phyloP scores from a whole-genome alignment of 2,329 filamentous ascomycete species.

The Pseudogymnoascus pannorum region DNA sequence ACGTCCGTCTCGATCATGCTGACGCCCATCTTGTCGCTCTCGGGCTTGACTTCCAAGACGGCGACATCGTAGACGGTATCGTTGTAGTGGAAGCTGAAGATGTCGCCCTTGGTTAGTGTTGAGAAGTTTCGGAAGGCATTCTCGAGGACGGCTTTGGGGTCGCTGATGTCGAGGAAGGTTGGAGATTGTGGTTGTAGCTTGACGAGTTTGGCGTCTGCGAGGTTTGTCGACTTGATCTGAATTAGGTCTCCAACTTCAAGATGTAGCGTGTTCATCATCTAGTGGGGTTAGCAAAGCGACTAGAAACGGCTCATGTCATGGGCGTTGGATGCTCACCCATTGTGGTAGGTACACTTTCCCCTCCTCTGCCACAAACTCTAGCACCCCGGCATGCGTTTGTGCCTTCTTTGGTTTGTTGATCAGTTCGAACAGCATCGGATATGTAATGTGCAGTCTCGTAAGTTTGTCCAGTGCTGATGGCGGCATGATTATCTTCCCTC shows the following conservation, averaged over 20 bases:
- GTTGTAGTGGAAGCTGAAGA: slow-evolving; percentile 96
- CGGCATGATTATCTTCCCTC: slow-evolving; percentile 96
- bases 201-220: slow-evolving; percentile 84
- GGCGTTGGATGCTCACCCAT: slow-evolving; percentile 57
- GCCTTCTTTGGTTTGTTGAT: slow-evolving; percentile 75
- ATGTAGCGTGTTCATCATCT: slow-evolving; percentile 89
- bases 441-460: slow-evolving; percentile 90
- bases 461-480: slow-evolving; percentile 95
- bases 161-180: slow-evolving; percentile 91
- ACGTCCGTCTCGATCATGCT: slow-evolving; percentile 96
- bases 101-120: slow-evolving; percentile 83
- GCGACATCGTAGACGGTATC: slow-evolving; percentile 89
- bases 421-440: slow-evolving; percentile 94
- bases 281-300: not conserved
- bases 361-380: slow-evolving; percentile 97
- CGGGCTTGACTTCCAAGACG: slow-evolving; percentile 87
- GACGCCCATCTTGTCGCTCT: slow-evolving; percentile 74
- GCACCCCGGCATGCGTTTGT: slow-evolving; percentile 85
- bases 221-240: slow-evolving; percentile 89
- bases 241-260: slow-evolving; percentile 91
- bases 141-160: slow-evolving; percentile 94
- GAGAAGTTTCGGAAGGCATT: slow-evolving; percentile 95
- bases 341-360: slow-evolving; percentile 92
- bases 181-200: slow-evolving; percentile 93
- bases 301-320: not conserved